A percentile compares a stretch with the other conserved stretches of the same genome.
These are phyloP conservation scores for Penicillium diatomitis DNA, from an alignment of 495 filamentous ascomycete genomes.

Conservation along the genomic window DNA sequence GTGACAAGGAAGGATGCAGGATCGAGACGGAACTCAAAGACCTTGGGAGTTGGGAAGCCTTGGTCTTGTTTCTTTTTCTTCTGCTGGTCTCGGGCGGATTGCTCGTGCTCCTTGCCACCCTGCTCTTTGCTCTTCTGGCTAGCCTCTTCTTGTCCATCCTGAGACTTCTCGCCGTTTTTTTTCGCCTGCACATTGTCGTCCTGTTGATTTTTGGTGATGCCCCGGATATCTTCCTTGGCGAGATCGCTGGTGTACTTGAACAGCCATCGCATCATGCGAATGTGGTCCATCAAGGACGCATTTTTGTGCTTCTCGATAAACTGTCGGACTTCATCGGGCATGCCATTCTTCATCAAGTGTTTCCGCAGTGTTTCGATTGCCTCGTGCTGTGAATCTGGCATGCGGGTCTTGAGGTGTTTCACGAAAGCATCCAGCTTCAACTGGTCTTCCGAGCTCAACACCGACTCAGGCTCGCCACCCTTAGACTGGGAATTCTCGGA, in stretches of 20 bases:
- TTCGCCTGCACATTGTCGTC: constrained; percentile 15
- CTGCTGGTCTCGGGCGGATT: constrained; percentile 10
- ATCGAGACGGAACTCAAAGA: constrained; percentile 47
- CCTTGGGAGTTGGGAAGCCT: constrained; percentile 12
- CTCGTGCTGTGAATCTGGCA: constrained; percentile 20
- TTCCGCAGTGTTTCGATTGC: constrained; percentile 23
- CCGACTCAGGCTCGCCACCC: constrained; percentile 21
- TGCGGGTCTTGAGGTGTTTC: constrained; percentile 19
- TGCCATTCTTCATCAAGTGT: constrained; percentile 23
- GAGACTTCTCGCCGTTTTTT: constrained; percentile 1
- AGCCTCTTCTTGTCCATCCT: constrained; percentile 6
- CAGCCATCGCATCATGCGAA: constrained; percentile 26
- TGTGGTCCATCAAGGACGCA: constrained; percentile 31
- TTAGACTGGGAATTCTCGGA: constrained; percentile 17
- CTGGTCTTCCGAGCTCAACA: constrained; percentile 28
- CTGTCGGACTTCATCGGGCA: constrained; percentile 22
- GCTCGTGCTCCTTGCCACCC: constrained; percentile 16
- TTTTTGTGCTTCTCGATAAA: constrained; percentile 26
- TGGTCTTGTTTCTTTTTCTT: constrained; percentile 20
- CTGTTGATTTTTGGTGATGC: not conserved
- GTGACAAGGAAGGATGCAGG: constrained; percentile 44
- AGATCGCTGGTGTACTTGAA: constrained; percentile 32
- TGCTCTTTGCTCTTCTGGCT: constrained; percentile 20
- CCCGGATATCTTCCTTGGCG: constrained; percentile 32
- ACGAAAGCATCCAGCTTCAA: constrained; percentile 25